Evolutionary conservation across 2,329 filamentous ascomycete genomes (phyloP).

Genomic region (Berkeleyomyces basicola): DNA sequence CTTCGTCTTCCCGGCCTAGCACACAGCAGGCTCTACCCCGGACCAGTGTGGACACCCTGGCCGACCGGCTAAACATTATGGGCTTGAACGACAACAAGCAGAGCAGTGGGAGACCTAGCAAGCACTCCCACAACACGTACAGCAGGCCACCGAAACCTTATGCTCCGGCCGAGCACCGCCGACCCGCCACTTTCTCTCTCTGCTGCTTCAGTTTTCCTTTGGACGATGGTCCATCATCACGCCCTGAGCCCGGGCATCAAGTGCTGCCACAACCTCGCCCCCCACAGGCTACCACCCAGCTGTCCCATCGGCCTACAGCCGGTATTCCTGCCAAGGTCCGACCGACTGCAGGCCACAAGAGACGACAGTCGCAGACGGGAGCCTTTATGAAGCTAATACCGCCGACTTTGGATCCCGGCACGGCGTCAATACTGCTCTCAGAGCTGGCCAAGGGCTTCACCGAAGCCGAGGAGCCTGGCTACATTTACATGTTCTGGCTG

Average conservation of each 20-base stretch:
- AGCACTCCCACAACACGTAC: constrained; percentile 10
- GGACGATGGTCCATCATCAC: background rate
- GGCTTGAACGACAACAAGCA: constrained; percentile 37
- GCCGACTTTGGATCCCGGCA: constrained; percentile 44
- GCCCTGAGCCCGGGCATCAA: background rate
- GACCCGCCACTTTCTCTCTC: constrained; percentile 1
- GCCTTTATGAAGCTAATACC: constrained; percentile 52
- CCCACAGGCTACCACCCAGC: constrained; percentile 24
- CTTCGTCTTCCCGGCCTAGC: background rate
- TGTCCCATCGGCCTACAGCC: constrained; percentile 24
- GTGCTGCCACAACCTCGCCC: background rate
- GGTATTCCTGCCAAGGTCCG: constrained; percentile 32
- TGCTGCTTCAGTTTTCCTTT: constrained; percentile 8
- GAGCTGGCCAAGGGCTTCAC: constrained; percentile 55
- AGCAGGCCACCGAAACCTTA: constrained; percentile 12
- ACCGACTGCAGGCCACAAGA: constrained; percentile 15
- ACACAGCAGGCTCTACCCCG: constrained; percentile 31
- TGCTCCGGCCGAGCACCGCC: background rate
- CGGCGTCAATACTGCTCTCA: constrained; percentile 51
- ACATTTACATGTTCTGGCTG: constrained; percentile 98
- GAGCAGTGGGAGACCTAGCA: constrained; percentile 18
- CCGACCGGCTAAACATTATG: constrained; percentile 62
- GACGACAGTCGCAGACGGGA: constrained; percentile 13
- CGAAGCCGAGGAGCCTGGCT: constrained; percentile 64
- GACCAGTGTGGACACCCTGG: constrained; percentile 73